Conservation (phyloP, 257 asterid genomes). For the Nicotiana noctiflora region DNA sequence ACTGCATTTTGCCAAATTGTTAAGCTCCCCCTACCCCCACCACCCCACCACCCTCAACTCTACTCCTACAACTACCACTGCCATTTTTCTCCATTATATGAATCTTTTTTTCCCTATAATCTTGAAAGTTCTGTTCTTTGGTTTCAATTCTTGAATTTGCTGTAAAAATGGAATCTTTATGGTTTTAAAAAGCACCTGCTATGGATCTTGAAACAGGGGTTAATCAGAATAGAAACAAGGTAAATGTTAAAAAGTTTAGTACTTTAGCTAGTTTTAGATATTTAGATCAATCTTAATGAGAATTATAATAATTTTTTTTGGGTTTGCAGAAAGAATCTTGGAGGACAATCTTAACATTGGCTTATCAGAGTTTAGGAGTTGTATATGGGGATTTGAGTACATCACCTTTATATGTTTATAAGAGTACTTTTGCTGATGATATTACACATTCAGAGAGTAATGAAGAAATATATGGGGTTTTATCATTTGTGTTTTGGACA, state of each 20-base stretch:
- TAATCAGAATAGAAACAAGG: slow-evolving; percentile 55
- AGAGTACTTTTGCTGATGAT: slow-evolving; percentile 84
- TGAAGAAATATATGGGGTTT: slow-evolving; percentile 80
- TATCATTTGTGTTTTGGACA: slow-evolving; percentile 84
- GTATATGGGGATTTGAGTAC: slow-evolving; percentile 94
- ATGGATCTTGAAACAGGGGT: slow-evolving; percentile 78
- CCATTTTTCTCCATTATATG: slow-evolving; percentile 1
- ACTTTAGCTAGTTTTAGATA: background rate
- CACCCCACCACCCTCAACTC: background rate
- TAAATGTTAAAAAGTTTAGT: slow-evolving; percentile 18
- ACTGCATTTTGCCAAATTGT: slow-evolving; percentile 18
- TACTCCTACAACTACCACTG: background rate
- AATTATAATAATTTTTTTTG: background rate
- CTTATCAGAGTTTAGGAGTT: slow-evolving; percentile 88
- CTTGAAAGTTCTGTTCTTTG: slow-evolving; percentile 18
- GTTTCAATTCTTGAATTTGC: slow-evolving; percentile 28
- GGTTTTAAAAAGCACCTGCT: slow-evolving; percentile 25
- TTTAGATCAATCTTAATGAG: background rate
- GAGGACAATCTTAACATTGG: slow-evolving; percentile 68
- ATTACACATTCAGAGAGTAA: slow-evolving; percentile 65
- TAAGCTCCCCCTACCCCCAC: background rate
- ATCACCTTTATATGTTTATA: slow-evolving; percentile 81
- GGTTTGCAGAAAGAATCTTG: slow-evolving; percentile 77
- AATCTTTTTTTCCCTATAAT: background rate
- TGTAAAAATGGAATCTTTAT: slow-evolving; percentile 32